Evolutionary conservation across 225 moss, liverwort and hornwort genomes (phyloP).

Genomic region (Asterella californica): DNA sequence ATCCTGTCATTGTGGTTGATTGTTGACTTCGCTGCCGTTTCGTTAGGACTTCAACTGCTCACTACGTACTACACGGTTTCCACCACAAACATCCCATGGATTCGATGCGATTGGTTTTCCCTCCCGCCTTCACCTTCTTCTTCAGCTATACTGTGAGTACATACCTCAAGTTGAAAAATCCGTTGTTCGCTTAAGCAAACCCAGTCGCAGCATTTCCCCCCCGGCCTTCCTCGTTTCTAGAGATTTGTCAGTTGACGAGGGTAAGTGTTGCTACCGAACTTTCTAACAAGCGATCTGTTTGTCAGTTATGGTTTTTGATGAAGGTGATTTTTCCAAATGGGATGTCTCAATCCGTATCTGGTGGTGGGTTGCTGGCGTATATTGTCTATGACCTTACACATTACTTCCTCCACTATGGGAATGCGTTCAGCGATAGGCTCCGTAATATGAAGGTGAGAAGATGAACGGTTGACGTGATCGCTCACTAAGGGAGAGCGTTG

Average conservation of each 20-base stretch:
- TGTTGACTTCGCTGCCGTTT: background rate
- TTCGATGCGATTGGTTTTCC: slow-evolving; percentile 71
- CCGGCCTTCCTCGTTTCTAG: background rate
- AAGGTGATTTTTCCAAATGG: slow-evolving; percentile 2
- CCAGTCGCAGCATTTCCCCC: too few relatives aligned
- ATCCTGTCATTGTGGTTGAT: background rate
- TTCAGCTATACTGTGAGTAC: slow-evolving; percentile 33
- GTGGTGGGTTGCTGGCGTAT: slow-evolving; percentile 66
- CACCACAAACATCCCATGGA: slow-evolving; percentile 98
- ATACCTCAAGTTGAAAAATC: background rate
- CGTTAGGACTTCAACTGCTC: slow-evolving; percentile 56
- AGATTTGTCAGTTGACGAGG: background rate
- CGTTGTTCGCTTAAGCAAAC: background rate
- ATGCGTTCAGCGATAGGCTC: slow-evolving; percentile 34
- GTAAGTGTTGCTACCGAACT: background rate
- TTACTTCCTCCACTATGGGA: slow-evolving; percentile 86
- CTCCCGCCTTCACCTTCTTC: slow-evolving; percentile 53
- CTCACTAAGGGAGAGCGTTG: too few relatives aligned
- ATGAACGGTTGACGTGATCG: background rate
- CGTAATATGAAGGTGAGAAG: slow-evolving; percentile 63
- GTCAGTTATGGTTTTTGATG: slow-evolving; percentile 10
- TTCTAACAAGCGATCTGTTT: background rate
- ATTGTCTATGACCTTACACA: slow-evolving; percentile 76
- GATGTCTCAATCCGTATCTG: slow-evolving; percentile 34
- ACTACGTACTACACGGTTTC: slow-evolving; percentile 86